Base-by-base conservation (phyloP, 202 grass and related monocot species). In the Schoenoplectus tabernaemontani region DNA sequence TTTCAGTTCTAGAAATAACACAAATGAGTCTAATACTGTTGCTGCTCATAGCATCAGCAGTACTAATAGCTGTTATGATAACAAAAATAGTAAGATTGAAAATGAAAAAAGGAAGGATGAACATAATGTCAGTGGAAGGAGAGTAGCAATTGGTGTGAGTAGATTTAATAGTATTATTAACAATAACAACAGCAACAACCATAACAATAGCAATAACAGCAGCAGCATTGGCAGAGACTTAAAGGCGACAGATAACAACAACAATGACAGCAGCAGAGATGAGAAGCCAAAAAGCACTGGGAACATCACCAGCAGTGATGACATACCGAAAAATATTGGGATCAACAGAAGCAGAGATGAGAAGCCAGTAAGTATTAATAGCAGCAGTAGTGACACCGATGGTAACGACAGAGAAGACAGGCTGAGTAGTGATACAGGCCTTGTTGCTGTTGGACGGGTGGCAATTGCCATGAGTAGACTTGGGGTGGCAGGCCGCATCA, bases 391-490 rank as follows among this genome's bases (percentile, higher is more conserved):
- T 59, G 84, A 85, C 37, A 87, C 15, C 32, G 84, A 92, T 59
- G 83, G 57, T 22, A 87, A 90, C 58, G 82, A 7, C 47, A 82
- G 57, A 61, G 81, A 84, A 79, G 83, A 78, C 34, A 88, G 85
- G 64, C 77, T 4, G 10, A 43, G 57, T 44, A 79, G 19, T 26
- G 58, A 79, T 79, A 64, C 58, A 63, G 24, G 60, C 30, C 47
- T 75, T 75, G 70, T 10, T 19, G 59, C 59, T 34, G 58, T 65
- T 65, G 78, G 78, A 64, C 34, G 78, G 44, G 78, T 80, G 15
- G 78, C 78, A 64, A 80, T 80, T 80, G 78, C 78, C 42, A 80
- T 80, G 78, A 80, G 78, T 64, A 80, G 60, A 64, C 78, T 80
- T 48, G 78, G 78, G 6, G 23, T 80, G 34, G 58, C 78, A 2